phyloP scores from a whole-genome alignment of 345 rosid species.

The Xanthoceras sorbifolium region DNA sequence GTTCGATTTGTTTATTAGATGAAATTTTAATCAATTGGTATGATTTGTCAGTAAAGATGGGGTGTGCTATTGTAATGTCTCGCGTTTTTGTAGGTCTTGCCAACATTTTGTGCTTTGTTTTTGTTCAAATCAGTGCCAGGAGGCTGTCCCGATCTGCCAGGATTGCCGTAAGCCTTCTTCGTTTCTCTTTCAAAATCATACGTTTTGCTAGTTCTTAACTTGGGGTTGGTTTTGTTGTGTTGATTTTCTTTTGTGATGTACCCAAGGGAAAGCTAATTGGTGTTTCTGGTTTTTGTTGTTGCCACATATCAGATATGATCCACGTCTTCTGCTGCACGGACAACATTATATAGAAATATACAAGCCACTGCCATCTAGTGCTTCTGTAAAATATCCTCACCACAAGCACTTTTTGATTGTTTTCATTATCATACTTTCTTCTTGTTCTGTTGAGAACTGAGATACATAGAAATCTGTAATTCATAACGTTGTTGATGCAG shows the following conservation, averaged over 20 bases:
- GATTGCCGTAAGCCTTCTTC: slow-evolving; percentile 53
- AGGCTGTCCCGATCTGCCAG: slow-evolving; percentile 43
- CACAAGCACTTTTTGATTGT: slow-evolving; percentile 10
- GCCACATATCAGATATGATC: slow-evolving; percentile 55
- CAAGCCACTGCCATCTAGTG: slow-evolving; percentile 75
- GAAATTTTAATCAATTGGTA: neutral
- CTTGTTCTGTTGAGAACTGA: neutral
- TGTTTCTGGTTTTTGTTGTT: slow-evolving; percentile 15
- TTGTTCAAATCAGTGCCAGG: slow-evolving; percentile 30
- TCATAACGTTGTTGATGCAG: slow-evolving; percentile 44
- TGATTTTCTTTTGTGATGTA: neutral
- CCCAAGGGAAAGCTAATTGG: neutral
- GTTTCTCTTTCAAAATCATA: neutral
- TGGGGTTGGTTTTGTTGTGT: neutral
- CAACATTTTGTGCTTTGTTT: slow-evolving; percentile 74
- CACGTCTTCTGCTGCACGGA: slow-evolving; percentile 76
- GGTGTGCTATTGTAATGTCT: neutral
- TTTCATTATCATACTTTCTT: neutral
- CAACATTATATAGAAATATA: slow-evolving; percentile 86
- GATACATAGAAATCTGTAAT: neutral
- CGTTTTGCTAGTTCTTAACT: neutral
- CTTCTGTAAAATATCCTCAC: slow-evolving; percentile 51
- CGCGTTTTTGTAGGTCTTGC: slow-evolving; percentile 57
- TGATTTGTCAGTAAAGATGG: neutral
- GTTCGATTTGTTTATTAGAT: neutral